Evolutionary conservation across 1,284 basidiomycete genomes (phyloP).

Genomic region (Tausonia pullulans): DNA sequence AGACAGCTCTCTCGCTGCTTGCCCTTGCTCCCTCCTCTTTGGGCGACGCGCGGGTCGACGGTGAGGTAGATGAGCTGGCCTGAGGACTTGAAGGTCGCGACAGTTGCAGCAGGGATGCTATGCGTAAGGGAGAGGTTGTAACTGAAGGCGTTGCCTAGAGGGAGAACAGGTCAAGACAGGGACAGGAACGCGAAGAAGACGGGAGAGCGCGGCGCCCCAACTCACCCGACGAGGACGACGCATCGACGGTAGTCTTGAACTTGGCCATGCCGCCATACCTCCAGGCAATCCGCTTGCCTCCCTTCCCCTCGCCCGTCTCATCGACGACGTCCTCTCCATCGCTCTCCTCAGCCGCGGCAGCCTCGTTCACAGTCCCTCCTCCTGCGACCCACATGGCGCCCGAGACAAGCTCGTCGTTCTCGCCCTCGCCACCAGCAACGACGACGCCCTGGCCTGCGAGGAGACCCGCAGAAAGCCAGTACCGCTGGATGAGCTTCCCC

Average conservation of each 20-base stretch:
- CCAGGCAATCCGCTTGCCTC: constrained; percentile 69
- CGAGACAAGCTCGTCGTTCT: constrained; percentile 46
- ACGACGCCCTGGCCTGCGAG: constrained; percentile 55
- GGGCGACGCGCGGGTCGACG: neutral
- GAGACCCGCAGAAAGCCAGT: constrained; percentile 78
- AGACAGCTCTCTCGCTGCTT: neutral
- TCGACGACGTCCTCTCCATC: constrained; percentile 40
- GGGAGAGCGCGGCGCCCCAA: neutral
- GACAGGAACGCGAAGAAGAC: neutral
- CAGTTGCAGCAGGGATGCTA: constrained; percentile 8
- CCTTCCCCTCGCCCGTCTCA: constrained; percentile 37
- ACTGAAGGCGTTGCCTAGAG: constrained; percentile 7
- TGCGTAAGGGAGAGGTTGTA: constrained; percentile 13
- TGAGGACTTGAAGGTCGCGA: neutral
- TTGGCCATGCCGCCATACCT: constrained; percentile 84
- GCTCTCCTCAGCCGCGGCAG: constrained; percentile 39
- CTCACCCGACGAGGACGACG: constrained; percentile 4
- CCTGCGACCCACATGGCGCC: constrained; percentile 68
- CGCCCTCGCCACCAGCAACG: constrained; percentile 48
- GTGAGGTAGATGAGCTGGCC: constrained; percentile 6
- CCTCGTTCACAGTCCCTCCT: constrained; percentile 20
- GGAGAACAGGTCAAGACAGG: neutral
- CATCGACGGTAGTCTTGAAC: constrained; percentile 69
- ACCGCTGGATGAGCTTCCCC: constrained; percentile 72
- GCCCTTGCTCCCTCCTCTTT: neutral